Evolutionary conservation across 441 rosid genomes (phyloP), one percentile per base, ranked within the genome.

Genomic region (Cnidoscolus chayamansa): DNA sequence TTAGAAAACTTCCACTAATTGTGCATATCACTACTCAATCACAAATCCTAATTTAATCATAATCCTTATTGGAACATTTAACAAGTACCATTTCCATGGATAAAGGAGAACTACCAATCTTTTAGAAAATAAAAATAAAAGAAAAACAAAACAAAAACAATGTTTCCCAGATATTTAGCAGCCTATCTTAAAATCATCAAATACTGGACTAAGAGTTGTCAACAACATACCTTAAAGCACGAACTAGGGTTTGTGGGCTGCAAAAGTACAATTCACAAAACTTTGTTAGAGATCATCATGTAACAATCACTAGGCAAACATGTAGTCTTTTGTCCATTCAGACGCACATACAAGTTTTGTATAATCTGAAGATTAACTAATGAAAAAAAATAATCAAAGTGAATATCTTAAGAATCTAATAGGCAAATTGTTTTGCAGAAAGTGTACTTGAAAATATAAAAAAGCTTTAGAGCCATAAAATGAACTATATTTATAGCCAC

Each of bases 201-300:
- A 64, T 16, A 40, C 17, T 15, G 25, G 58, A 63, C 53, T 37
- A 19, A 40, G 57, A 69, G 74, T 56, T 35, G 50, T 58, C 62
- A 62, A 68, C 65, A 76, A 78, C 85, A 79, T 85, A 96, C 99
- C 99, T 96, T 77, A 96, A 76, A 74, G 97, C 97, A 83, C 98
- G 99, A 76, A 96, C 99, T 84, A 96, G 81, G 31, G 98, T 96
- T 84, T 93, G 98, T 70, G 99, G 98, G 86, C 99, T 96, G 91
- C 91, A 87, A 80, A 78, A 71, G 30, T 67, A 50, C 49, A 59
- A 7, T 7, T 25, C 2, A 47, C 8, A 60, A 45, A 40, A 40
- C 57, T 3, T 62, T 7, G 31, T 51, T 47, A 73, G 47, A 53
- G 54, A 16, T 77, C 56, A 81, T 70, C 48, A 63, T 47, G 51